Base-by-base conservation (phyloP, 805 yeast species). In the Barnettozyma californica region DNA sequence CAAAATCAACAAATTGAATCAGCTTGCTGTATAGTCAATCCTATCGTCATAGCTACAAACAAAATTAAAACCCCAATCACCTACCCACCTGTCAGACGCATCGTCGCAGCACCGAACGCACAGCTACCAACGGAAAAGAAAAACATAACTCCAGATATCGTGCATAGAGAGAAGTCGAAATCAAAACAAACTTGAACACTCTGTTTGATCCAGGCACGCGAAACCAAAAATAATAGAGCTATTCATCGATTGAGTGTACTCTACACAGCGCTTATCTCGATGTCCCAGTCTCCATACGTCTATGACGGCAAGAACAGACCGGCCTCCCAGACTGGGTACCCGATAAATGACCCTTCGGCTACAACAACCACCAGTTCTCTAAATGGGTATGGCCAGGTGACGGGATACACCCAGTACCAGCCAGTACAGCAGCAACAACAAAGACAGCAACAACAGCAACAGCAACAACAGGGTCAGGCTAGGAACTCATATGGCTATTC, bases 231-330 rank as follows among this genome's bases (percentile, higher is more conserved):
- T 13, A 29, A 14, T 3, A 29, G 33, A 29, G n/a, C 33, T 5
- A 29, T 26, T 10, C 9, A 29, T 8, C 33, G 11, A 29, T 14
- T 13, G 33, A 14, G 16, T 29, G 16, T 29, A 29, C 11, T 13
- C 3, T 16, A 29, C 33, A 29, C 33, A 29, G 38, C 20, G 38
- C 23, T 18, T 9, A 11, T n/a, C 9, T 4, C 29, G 18, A 49
- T 53, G 56, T 51, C 56, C 13, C 51, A 53, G 35, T 53, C 56
- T 5, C 56, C 55, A 10, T 53, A 49, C 31, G 41, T 51, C 19
- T 49, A 53, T 31, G 47, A 49, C 23, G 44, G 20, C 43, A 46
- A 49, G 26, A 25, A 40, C 16, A 51, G 50, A 34, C 51, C 43
- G 25, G 23, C 38, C 9, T 36, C 36, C 9, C 53, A 47, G 29